Conservation (phyloP, 208 protist genomes). For the Trypanosoma avium region DNA sequence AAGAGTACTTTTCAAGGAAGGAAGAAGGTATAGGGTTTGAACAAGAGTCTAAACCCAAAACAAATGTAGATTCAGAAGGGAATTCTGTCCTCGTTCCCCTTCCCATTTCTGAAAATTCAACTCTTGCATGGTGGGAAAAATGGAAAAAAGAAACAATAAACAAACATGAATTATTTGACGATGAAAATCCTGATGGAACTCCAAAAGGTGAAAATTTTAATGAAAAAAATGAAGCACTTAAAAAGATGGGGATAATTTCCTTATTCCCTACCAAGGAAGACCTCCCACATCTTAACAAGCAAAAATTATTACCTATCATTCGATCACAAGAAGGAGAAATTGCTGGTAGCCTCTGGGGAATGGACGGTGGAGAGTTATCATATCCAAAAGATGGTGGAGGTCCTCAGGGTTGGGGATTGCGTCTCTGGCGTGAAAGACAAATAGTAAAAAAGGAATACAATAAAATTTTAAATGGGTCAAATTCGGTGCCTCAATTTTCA, state of each 20-base stretch:
- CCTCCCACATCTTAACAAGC: conserved; percentile 48
- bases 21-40: conserved; percentile 49
- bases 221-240: conserved; percentile 85
- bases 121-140: conserved; percentile 83
- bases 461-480: conserved; percentile 50
- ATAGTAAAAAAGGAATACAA: conserved; percentile 71
- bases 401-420: conserved; percentile 80
- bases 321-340: conserved; percentile 71
- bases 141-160: conserved; percentile 75
- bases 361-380: conserved; percentile 84
- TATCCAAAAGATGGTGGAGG: conserved; percentile 86
- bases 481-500: conserved; percentile 51
- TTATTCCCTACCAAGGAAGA: conserved; percentile 57
- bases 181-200: conserved; percentile 75
- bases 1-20: conserved; percentile 81
- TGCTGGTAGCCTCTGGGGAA: conserved; percentile 72
- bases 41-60: conserved; percentile 5
- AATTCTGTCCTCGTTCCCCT: conserved; percentile 42
- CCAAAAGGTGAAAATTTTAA: conserved; percentile 77
- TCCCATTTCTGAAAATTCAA: conserved; percentile 55
- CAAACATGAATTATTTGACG: conserved; percentile 88
- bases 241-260: conserved; percentile 78
- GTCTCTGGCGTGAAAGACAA: conserved; percentile 82
- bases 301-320: conserved; percentile 69
- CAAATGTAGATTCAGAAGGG: conserved; percentile 20